A percentile compares a stretch with the other conserved stretches of the same genome.
phyloP scores from a whole-genome alignment of 2,329 filamentous ascomycete species.

The Scortechinia acanthostroma region DNA sequence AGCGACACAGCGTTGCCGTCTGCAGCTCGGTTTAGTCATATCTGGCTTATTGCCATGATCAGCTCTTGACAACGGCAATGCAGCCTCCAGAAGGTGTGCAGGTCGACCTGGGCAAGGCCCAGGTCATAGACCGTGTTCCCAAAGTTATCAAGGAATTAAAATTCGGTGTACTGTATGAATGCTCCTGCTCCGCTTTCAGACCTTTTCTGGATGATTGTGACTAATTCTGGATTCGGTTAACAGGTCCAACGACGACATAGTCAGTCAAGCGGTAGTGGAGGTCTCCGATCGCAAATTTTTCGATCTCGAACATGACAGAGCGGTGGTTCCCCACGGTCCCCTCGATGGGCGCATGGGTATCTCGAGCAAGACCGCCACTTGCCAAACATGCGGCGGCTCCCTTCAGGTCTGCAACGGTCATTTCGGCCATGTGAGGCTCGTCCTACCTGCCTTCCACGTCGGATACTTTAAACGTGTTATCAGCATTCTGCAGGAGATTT shows the following conservation, averaged over 20 bases:
- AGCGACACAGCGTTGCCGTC: too few species aligned
- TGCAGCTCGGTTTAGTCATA: too few species aligned
- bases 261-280: conserved; percentile 89
- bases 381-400: conserved; percentile 75
- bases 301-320: conserved; percentile 75
- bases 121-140: not conserved
- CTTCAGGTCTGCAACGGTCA: conserved; percentile 86
- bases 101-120: conserved; percentile 2
- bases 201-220: not conserved
- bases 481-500: conserved; percentile 86
- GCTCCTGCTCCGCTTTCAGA: not conserved
- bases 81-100: conserved; percentile 2
- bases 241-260: conserved; percentile 86
- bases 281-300: conserved; percentile 92
- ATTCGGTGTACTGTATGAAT: not conserved
- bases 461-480: conserved; percentile 93
- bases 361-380: conserved; percentile 74
- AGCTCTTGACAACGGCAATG: not conserved
- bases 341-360: conserved; percentile 84
- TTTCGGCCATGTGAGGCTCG: conserved; percentile 86
- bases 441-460: conserved; percentile 88
- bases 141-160: conserved; percentile 1
- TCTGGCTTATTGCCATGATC: conserved; percentile 2
- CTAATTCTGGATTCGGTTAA: not conserved
- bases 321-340: conserved; percentile 73